These are phyloP conservation scores for Pleurotus pulmonarius DNA, from an alignment of 768 basidiomycete species.

Conservation along the genomic window DNA sequence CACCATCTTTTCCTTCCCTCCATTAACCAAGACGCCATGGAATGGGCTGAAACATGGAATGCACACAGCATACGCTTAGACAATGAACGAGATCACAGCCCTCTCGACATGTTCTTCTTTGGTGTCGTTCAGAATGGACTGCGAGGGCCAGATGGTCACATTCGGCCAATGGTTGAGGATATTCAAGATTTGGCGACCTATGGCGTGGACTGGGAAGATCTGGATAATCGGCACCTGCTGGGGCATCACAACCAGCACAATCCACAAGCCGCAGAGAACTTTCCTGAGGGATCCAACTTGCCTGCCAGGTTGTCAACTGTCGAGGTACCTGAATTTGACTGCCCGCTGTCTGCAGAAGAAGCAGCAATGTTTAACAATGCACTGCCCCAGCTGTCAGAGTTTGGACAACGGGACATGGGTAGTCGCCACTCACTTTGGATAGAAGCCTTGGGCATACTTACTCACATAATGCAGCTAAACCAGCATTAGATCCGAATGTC, in stretches of 20 bases:
- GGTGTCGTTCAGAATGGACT: slow-evolving; percentile 24
- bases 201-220: slow-evolving; percentile 11
- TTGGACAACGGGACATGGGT: too few relatives aligned
- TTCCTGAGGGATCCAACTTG: too few relatives aligned
- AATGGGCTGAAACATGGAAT: slow-evolving; percentile 23
- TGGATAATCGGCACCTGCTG: background rate
- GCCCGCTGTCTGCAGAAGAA: too few relatives aligned
- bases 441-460: too few relatives aligned
- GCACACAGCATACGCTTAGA: slow-evolving; percentile 18
- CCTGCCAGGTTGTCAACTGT: too few relatives aligned
- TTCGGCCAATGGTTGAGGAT: background rate
- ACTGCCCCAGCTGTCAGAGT: too few relatives aligned
- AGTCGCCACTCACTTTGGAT: too few relatives aligned
- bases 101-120: slow-evolving; percentile 28
- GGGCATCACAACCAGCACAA: background rate
- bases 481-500: too few relatives aligned
- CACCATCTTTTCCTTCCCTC: slow-evolving; percentile 20
- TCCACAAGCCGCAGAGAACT: too few relatives aligned
- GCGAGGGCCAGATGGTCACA: slow-evolving; percentile 5
- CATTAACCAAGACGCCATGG: slow-evolving; percentile 15
- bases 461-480: too few relatives aligned
- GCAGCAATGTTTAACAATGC: too few relatives aligned
- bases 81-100: slow-evolving; percentile 18
- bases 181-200: slow-evolving; percentile 4
- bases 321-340: too few relatives aligned